Conservation (phyloP, 1,284 basidiomycete species). For the Trametes pubescens region DNA sequence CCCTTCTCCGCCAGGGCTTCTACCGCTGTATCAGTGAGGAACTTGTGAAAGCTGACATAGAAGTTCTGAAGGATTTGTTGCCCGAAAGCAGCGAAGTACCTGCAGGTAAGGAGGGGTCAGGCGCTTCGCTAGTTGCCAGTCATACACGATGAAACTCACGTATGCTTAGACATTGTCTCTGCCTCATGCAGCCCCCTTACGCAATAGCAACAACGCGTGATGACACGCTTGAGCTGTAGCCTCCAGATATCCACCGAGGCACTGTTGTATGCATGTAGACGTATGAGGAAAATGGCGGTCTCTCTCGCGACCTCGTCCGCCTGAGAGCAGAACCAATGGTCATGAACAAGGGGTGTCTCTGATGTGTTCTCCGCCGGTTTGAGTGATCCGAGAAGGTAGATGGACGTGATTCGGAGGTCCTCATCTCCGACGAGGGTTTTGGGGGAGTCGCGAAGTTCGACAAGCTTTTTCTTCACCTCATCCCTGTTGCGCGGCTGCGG, state of each 20-base stretch:
- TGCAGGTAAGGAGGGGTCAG: constrained; percentile 55
- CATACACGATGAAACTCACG: constrained; percentile 55
- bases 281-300: constrained; percentile 80
- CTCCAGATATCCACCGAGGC: constrained; percentile 70
- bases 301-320: constrained; percentile 60
- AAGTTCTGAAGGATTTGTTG: constrained; percentile 62
- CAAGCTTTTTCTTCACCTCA: constrained; percentile 55
- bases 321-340: constrained; percentile 78
- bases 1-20: constrained; percentile 51
- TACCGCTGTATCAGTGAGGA: constrained; percentile 65
- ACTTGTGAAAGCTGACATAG: constrained; percentile 69
- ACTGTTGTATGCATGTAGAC: constrained; percentile 81
- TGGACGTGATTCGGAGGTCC: constrained; percentile 61
- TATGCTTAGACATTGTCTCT: constrained; percentile 66
- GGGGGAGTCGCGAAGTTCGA: constrained; percentile 62
- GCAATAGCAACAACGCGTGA: constrained; percentile 72
- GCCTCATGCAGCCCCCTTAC: constrained; percentile 69
- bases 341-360: constrained; percentile 10
- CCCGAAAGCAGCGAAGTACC: constrained; percentile 73
- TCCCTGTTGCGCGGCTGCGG: constrained; percentile 18
- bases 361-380: constrained; percentile 9
- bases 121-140: neutral
- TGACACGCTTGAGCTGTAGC: constrained; percentile 58
- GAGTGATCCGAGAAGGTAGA: constrained; percentile 58
- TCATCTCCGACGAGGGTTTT: constrained; percentile 54